Evolutionary conservation across 495 filamentous ascomycete species (phyloP).

Genomic region (Chaetomidium leptoderma): DNA sequence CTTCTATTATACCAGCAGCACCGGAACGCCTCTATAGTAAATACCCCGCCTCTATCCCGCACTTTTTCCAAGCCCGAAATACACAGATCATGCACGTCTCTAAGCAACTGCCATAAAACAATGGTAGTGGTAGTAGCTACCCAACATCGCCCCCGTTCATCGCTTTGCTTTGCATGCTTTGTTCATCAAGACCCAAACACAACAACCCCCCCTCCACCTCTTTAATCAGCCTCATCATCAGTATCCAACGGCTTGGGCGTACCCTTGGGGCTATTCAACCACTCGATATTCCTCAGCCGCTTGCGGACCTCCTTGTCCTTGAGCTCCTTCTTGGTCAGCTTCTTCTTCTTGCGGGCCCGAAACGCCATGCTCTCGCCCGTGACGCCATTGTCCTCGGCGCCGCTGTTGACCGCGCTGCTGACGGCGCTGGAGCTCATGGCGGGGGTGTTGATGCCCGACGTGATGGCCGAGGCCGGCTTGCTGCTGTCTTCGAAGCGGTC

Average conservation of each 20-base stretch:
- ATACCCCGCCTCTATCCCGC: not conserved
- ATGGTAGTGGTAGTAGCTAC: not conserved
- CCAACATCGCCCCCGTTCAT: not conserved
- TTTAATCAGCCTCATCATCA: slow-evolving; percentile 63
- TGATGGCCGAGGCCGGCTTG: slow-evolving; percentile 55
- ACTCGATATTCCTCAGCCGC: slow-evolving; percentile 91
- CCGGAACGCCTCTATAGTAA: slow-evolving; percentile 3
- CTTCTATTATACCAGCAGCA: not conserved
- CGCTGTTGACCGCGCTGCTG: slow-evolving; percentile 69
- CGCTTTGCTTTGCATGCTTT: no score
- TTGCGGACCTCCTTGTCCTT: slow-evolving; percentile 89
- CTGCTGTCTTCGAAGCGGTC: slow-evolving; percentile 81
- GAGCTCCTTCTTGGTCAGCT: slow-evolving; percentile 91
- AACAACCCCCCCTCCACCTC: not conserved
- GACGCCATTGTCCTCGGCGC: slow-evolving; percentile 63
- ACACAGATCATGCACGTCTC: not conserved
- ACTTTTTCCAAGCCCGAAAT: not conserved
- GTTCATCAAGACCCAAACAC: not conserved
- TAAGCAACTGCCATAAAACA: not conserved
- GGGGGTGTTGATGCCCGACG: slow-evolving; percentile 42
- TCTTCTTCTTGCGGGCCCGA: slow-evolving; percentile 90
- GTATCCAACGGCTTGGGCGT: slow-evolving; percentile 75
- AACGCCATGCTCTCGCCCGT: slow-evolving; percentile 69
- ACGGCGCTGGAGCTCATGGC: slow-evolving; percentile 37
- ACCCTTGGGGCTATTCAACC: slow-evolving; percentile 74